Base-by-base conservation (phyloP, 2,329 filamentous ascomycete genomes). In the Aspergillus floridensis region DNA sequence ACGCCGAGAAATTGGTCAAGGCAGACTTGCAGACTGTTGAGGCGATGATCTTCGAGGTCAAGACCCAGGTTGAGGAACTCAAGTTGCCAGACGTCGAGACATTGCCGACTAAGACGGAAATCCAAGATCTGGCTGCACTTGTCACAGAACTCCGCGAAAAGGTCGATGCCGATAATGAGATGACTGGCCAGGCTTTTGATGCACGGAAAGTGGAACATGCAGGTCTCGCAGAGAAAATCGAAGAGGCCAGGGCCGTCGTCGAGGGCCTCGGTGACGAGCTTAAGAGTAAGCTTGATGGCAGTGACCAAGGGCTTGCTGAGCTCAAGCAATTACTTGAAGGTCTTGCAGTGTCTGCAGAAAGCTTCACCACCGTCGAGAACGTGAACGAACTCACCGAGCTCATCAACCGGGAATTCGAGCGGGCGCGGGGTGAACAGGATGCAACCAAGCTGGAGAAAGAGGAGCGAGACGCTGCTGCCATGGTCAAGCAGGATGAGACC, bases 391-490 rank as follows among this genome's bases (percentile, higher is more conserved):
- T 93, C 73, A 85, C 87, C 46, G 88, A 91, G 57, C 85, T 87
- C 2, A 87, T 98, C 76, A 92, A 90, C 73, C 80, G 85, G 1
- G 93, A 97, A 71, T 96, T 98, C 61, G 92, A 97, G 68, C 90
- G 93, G 63, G 88, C 91, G 11, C 89, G 91, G 66, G 87, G 88
- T 16, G 86, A 90, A n/a, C 83, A 95, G 24, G 88, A 91, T 58
- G 89, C 89, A 6, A 84, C 88, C 55, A 95, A 93, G 77, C 81
- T 91, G n/a, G 91, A 96, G 62, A 84, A 88, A 3, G 91, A 86
- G 47, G 82, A 87, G 66, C 81, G 83, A 55, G 80, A 84, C 49
- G 79, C 82, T 2, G 78, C 82, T 16, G 69, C 80, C 16, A 72
- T 85, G 10, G 81, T 84, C 63, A 88, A 87, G 72, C 83, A 87